Conservation (phyloP, 768 basidiomycete species). For the Psilocybe cyanescens region DNA sequence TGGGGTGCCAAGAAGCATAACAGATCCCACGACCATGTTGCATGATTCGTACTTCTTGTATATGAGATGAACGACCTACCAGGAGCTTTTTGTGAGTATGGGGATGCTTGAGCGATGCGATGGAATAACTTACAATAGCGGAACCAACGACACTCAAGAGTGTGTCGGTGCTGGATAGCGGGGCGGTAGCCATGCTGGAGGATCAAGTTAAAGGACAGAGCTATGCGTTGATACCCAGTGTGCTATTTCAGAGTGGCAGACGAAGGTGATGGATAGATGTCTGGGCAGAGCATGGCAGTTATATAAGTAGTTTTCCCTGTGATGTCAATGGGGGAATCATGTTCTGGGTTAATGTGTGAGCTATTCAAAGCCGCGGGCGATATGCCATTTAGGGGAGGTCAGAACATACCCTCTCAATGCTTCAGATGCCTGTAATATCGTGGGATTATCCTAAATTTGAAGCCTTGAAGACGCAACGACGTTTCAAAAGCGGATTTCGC, state of each 20-base stretch:
- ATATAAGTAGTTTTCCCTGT: no score
- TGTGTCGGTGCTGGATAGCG: conserved; percentile 7
- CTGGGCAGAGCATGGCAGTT: no score
- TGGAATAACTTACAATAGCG: conserved; percentile 13
- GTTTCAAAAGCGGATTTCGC: no score
- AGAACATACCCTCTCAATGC: no score
- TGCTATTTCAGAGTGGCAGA: neutral
- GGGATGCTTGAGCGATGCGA: neutral
- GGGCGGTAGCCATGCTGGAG: conserved; percentile 9
- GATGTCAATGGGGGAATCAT: no score
- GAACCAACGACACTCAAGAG: conserved; percentile 15
- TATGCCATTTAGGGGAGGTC: no score
- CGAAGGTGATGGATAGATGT: neutral
- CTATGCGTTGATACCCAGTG: neutral
- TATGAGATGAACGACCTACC: conserved; percentile 31
- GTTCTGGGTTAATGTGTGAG: no score
- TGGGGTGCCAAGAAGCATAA: conserved; percentile 33
- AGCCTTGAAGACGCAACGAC: no score
- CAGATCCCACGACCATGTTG: conserved; percentile 24
- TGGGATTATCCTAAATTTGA: no score
- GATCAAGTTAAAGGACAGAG: neutral
- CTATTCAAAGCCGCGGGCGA: no score
- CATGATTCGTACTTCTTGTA: conserved; percentile 41
- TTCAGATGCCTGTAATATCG: no score
- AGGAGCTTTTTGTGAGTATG: neutral